Conservation (phyloP, 305 asterid species). For the Plantago coronopus region DNA sequence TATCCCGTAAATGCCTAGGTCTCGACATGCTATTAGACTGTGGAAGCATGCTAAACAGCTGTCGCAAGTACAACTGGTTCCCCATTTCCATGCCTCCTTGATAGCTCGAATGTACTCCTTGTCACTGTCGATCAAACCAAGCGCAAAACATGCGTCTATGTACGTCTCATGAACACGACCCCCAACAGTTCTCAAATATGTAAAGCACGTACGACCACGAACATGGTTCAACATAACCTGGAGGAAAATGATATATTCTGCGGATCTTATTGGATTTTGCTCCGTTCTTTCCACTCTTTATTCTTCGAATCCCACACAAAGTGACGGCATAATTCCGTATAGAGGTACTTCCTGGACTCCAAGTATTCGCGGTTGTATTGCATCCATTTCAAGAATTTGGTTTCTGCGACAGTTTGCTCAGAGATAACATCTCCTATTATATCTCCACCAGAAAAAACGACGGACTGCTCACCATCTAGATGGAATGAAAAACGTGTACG, state of each 20-base stretch:
- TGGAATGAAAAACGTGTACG: not conserved
- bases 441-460: not conserved
- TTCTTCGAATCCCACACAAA: not conserved
- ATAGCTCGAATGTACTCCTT: no score
- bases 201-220: no score
- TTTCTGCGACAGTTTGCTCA: not conserved
- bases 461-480: not conserved
- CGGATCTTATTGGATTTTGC: not conserved
- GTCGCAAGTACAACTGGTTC: no score
- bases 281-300: not conserved
- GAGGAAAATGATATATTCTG: not conserved
- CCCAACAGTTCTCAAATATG: rapidly evolving
- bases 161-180: no score
- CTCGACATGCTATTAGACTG: not conserved
- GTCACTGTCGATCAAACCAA: no score
- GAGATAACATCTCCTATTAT: not conserved
- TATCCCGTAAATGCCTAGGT: not conserved
- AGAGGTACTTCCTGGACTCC: not conserved
- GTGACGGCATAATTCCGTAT: not conserved
- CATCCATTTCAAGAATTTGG: not conserved
- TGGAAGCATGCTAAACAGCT: no score
- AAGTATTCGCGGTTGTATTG: not conserved
- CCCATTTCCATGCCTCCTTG: no score
- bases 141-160: no score
- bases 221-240: not conserved